Conservation (phyloP, 345 rosid genomes). For the Pelargonium nanum region DNA sequence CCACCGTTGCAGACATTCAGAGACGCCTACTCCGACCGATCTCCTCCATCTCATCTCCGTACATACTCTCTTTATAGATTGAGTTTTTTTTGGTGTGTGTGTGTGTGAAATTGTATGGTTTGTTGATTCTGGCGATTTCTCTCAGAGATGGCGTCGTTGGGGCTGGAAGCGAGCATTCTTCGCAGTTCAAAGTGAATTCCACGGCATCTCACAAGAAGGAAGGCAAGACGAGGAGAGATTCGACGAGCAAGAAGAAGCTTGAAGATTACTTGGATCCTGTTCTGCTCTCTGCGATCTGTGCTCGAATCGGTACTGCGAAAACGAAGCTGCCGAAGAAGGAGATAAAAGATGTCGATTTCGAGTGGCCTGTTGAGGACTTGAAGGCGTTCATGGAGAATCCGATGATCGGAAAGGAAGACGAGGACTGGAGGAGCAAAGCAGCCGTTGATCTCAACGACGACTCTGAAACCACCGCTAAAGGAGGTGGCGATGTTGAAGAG, state of each 20-base stretch:
- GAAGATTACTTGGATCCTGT: conserved; percentile 24
- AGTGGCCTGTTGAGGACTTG: conserved; percentile 20
- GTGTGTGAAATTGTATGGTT: not conserved
- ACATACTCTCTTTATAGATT: not conserved
- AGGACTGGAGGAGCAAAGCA: not conserved
- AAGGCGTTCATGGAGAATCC: conserved; percentile 10
- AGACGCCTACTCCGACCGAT: conserved; percentile 16
- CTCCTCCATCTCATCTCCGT: conserved; percentile 8
- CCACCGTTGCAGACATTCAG: conserved; percentile 21
- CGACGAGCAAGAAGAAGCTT: conserved; percentile 18
- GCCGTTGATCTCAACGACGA: conserved; percentile 8
- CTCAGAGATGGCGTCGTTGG: conserved; percentile 3
- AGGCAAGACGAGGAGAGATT: not conserved
- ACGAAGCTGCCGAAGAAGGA: conserved; percentile 6
- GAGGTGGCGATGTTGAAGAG: not conserved
- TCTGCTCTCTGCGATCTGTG: conserved; percentile 12
- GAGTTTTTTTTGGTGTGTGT: not conserved
- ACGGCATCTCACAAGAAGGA: not conserved
- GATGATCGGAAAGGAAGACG: not conserved
- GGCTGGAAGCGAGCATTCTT: not conserved
- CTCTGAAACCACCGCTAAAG: not conserved
- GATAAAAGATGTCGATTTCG: conserved; percentile 13
- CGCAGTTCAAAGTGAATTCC: conserved; percentile 5
- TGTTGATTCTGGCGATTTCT: not conserved
- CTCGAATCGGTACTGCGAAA: conserved; percentile 7